Conservation (phyloP, 352 stramenopile genomes). For the Phytophthora podocarpi region DNA sequence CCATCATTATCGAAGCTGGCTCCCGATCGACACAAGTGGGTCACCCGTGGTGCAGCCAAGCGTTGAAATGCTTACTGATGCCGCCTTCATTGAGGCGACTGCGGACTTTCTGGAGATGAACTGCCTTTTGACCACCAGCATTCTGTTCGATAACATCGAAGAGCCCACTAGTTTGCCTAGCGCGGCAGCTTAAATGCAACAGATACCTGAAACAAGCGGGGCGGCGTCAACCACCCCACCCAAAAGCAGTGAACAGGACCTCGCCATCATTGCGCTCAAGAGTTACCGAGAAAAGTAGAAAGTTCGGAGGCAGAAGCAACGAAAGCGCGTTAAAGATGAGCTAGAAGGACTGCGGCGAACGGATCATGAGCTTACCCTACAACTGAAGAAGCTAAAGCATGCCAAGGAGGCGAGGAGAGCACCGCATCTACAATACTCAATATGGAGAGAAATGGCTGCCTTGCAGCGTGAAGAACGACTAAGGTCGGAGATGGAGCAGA, state of each 20-base stretch:
- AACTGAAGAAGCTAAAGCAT: neutral
- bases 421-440: neutral
- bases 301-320: neutral
- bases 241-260: neutral
- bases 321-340: neutral
- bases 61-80: neutral
- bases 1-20: neutral
- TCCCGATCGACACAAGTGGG: neutral
- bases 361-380: neutral
- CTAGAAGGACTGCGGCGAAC: neutral
- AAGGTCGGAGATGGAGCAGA: slow-evolving; percentile 5
- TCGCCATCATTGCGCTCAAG: neutral
- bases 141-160: neutral
- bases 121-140: neutral
- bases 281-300: neutral
- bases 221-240: neutral
- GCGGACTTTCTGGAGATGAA: neutral
- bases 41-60: neutral
- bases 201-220: neutral
- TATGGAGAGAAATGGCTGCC: slow-evolving; percentile 6
- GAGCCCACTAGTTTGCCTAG: too few species aligned
- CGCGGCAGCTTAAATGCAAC: too few species aligned
- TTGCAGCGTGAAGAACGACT: neutral
- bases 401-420: neutral
- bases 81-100: neutral